Conservation (phyloP, 2,329 filamentous ascomycete species). For the Elsinoe batatas region DNA sequence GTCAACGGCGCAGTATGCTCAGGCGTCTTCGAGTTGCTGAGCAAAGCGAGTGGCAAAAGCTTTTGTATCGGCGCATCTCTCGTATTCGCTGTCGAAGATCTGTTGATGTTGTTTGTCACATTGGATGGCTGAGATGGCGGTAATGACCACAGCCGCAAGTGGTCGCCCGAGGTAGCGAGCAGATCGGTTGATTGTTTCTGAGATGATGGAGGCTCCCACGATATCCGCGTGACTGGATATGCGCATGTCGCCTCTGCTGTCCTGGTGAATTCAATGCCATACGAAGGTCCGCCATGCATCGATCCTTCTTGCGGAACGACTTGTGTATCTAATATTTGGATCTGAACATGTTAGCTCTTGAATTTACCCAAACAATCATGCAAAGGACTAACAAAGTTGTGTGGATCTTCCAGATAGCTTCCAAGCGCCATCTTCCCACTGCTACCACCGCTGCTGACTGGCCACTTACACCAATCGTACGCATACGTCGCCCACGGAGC, state of each 20-base stretch:
- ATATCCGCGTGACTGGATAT: conserved; percentile 86
- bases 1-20: conserved; percentile 96
- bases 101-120: conserved; percentile 61
- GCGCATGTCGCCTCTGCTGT: conserved; percentile 95
- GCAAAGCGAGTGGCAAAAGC: conserved; percentile 78
- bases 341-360: conserved; percentile 44
- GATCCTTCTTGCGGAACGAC: conserved; percentile 60
- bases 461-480: conserved; percentile 99
- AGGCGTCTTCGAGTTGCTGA: conserved; percentile 96
- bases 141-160: conserved; percentile 86
- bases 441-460: conserved; percentile 56
- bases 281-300: conserved; percentile 59
- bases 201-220: conserved; percentile 92
- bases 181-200: conserved; percentile 94
- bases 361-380: neutral
- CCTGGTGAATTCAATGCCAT: conserved; percentile 80
- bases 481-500: conserved; percentile 94
- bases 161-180: conserved; percentile 88
- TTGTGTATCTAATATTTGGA: conserved; percentile 92
- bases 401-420: conserved; percentile 93
- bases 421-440: conserved; percentile 90
- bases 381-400: conserved; percentile 72
- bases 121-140: conserved; percentile 43
- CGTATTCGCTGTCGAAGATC: conserved; percentile 51
- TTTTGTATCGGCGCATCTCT: conserved; percentile 59